Evolutionary conservation across 768 basidiomycete genomes (phyloP).

Genomic region (Lenzites betulinus): DNA sequence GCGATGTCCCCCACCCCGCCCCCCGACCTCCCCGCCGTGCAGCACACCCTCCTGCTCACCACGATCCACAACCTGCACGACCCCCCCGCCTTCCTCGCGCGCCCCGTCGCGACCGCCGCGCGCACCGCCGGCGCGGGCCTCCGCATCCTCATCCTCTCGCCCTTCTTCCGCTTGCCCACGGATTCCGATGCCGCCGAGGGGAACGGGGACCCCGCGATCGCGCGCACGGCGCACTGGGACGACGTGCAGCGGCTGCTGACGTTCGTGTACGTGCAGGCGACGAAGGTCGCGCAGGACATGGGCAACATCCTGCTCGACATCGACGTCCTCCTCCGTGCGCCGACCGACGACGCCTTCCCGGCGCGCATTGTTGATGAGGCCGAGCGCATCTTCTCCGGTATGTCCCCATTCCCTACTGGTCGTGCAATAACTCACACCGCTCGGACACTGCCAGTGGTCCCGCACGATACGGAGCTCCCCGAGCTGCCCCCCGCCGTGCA

Average conservation of each 20-base stretch:
- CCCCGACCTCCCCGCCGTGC: slow-evolving; percentile 17
- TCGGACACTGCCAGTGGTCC: slow-evolving; percentile 1
- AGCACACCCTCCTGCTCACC: slow-evolving; percentile 50
- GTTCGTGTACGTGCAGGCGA: slow-evolving; percentile 85
- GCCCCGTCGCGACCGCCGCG: slow-evolving; percentile 54
- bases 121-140: slow-evolving; percentile 50
- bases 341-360: slow-evolving; percentile 43
- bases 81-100: slow-evolving; percentile 55
- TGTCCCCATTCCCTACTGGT: slow-evolving; percentile 10
- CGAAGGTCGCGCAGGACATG: slow-evolving; percentile 65
- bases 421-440: background rate
- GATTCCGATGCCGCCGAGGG: background rate
- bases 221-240: slow-evolving; percentile 59
- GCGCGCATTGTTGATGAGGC: slow-evolving; percentile 38
- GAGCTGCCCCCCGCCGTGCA: slow-evolving; percentile 1
- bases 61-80: slow-evolving; percentile 49
- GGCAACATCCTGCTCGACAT: slow-evolving; percentile 75
- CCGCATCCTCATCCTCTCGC: slow-evolving; percentile 64
- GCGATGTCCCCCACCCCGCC: slow-evolving; percentile 2
- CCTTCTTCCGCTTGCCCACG: slow-evolving; percentile 43
- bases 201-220: slow-evolving; percentile 10
- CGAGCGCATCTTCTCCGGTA: slow-evolving; percentile 34
- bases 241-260: slow-evolving; percentile 77
- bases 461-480: slow-evolving; percentile 10
- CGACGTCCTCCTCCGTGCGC: slow-evolving; percentile 72